phyloP scores from a whole-genome alignment of 148 eudicot species.

The Vaccinium macrocarpon region DNA sequence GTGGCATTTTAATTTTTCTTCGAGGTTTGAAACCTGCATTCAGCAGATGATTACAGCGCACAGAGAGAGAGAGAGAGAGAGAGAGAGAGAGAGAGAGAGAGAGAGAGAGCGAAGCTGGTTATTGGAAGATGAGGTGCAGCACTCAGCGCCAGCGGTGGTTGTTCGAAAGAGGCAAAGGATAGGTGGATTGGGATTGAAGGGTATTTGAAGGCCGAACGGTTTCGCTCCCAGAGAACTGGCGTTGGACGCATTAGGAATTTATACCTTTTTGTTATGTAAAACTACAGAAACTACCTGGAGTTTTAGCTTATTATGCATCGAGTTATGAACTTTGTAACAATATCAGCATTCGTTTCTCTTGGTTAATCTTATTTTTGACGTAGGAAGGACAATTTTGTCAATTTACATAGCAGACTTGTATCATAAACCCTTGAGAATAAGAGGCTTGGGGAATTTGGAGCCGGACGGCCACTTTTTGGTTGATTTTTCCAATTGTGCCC shows the following conservation, averaged over 20 bases:
- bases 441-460: too few species aligned
- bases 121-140: conserved; percentile 1
- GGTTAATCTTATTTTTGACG: not conserved
- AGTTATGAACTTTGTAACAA: not conserved
- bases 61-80: conserved; percentile 3
- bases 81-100: not conserved
- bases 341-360: not conserved
- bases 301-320: not conserved
- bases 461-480: too few species aligned
- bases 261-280: not conserved
- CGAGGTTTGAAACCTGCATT: conserved; percentile 9
- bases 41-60: not conserved
- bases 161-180: not conserved
- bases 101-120: not conserved
- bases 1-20: conserved; percentile 17
- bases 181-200: conserved; percentile 13
- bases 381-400: not conserved
- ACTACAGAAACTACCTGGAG: not conserved
- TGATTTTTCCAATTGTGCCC: too few species aligned
- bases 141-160: not conserved
- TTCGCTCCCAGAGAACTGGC: not conserved
- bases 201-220: not conserved
- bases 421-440: too few species aligned
- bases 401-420: not conserved
- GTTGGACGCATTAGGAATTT: not conserved